These are phyloP conservation scores for Exophiala sp. DNA, from an alignment of 2,329 filamentous ascomycete species.

Conservation along the genomic window DNA sequence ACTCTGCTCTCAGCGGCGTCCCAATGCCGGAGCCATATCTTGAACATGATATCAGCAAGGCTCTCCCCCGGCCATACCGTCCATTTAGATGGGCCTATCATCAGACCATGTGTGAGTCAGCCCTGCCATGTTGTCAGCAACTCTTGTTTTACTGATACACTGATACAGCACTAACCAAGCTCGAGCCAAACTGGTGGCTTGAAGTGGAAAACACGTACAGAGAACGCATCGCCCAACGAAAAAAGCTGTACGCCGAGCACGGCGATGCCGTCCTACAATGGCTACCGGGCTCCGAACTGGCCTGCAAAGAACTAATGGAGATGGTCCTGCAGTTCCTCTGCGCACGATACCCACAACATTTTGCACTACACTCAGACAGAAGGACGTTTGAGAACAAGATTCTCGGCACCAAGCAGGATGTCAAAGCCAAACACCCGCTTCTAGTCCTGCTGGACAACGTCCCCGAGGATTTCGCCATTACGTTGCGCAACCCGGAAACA, in stretches of 20 bases:
- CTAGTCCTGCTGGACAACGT: slow-evolving; percentile 71
- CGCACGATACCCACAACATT: slow-evolving; percentile 71
- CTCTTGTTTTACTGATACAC: not conserved
- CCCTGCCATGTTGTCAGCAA: not conserved
- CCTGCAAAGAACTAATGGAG: slow-evolving; percentile 83
- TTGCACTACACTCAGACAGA: slow-evolving; percentile 55
- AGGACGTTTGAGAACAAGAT: slow-evolving; percentile 66
- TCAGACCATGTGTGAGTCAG: slow-evolving; percentile 78
- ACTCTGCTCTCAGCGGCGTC: slow-evolving; percentile 70
- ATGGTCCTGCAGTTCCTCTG: slow-evolving; percentile 78
- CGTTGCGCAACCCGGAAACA: slow-evolving; percentile 65
- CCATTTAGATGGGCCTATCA: slow-evolving; percentile 83
- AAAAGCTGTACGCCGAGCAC: slow-evolving; percentile 61
- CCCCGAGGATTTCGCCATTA: slow-evolving; percentile 79
- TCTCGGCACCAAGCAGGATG: slow-evolving; percentile 58
- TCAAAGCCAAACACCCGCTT: slow-evolving; percentile 63
- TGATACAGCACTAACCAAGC: slow-evolving; percentile 64
- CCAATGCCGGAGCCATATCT: slow-evolving; percentile 63
- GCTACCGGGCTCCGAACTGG: slow-evolving; percentile 72
- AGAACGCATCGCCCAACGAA: slow-evolving; percentile 64
- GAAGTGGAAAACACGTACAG: slow-evolving; percentile 75
- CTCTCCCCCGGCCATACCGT: slow-evolving; percentile 69
- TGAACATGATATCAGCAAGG: slow-evolving; percentile 66
- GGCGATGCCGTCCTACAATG: slow-evolving; percentile 62
- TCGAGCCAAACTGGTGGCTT: slow-evolving; percentile 85